phyloP scores from a whole-genome alignment of 257 asterid species.

The Avicennia marina region DNA sequence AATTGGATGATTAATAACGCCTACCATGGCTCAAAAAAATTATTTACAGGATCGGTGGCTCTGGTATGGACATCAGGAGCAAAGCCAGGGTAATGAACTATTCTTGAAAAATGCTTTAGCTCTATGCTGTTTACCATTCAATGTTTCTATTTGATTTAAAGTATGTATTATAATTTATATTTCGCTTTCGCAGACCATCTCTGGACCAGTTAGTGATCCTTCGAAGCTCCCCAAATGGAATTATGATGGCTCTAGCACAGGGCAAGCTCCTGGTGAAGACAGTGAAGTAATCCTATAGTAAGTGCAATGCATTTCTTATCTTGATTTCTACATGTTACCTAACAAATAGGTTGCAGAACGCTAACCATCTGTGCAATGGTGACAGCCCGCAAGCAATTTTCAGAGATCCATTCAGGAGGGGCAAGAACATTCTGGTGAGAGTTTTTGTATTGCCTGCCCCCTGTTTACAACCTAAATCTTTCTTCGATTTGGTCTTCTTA shows the following conservation, averaged over 20 bases:
- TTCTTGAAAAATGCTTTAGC: background rate
- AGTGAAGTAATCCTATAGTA: constrained; percentile 94
- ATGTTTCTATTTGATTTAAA: background rate
- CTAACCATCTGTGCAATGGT: constrained; percentile 8
- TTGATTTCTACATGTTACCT: background rate
- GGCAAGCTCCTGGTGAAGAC: constrained; percentile 94
- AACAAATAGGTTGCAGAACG: background rate
- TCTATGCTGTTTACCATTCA: background rate
- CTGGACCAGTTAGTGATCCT: constrained; percentile 65
- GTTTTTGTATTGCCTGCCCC: background rate
- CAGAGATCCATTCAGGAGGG: constrained; percentile 88
- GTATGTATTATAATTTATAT: background rate
- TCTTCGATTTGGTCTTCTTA: background rate
- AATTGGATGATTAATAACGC: background rate
- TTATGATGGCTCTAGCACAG: constrained; percentile 92
- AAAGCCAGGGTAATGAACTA: constrained; percentile 73
- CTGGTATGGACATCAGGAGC: constrained; percentile 92
- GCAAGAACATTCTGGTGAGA: constrained; percentile 75
- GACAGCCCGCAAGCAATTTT: constrained; percentile 92
- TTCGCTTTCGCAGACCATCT: constrained; percentile 49
- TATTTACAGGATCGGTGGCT: constrained; percentile 77
- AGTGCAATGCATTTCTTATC: constrained; percentile 9
- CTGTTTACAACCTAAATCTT: background rate
- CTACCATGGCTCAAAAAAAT: no score
- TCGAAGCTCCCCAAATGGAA: constrained; percentile 88